Conservation (phyloP, 306 rosid species). For the Styphnolobium japonicum region DNA sequence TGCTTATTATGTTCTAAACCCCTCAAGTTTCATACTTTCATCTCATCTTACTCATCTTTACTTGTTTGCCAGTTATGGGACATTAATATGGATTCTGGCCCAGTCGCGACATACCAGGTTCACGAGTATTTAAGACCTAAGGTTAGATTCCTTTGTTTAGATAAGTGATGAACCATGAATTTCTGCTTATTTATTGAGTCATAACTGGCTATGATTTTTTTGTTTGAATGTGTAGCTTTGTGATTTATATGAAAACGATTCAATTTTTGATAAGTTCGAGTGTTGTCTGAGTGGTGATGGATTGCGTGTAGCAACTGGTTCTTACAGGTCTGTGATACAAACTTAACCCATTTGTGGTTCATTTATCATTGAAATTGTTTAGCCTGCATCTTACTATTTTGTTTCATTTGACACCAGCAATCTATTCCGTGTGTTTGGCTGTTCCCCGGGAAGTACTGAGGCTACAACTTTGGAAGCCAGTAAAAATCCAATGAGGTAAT, state of each 20-base stretch:
- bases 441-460: conserved; percentile 66
- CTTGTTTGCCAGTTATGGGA: conserved; percentile 87
- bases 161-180: conserved; percentile 10
- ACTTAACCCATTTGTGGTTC: conserved; percentile 4
- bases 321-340: conserved; percentile 71
- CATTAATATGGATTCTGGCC: conserved; percentile 99
- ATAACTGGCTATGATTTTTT: conserved; percentile 11
- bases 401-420: conserved; percentile 64
- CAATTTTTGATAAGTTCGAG: conserved; percentile 95
- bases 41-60: neutral
- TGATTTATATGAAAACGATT: conserved; percentile 96
- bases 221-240: conserved; percentile 63
- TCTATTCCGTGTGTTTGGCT: conserved; percentile 94
- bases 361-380: neutral
- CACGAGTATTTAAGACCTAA: conserved; percentile 95
- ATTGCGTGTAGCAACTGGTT: conserved; percentile 84
- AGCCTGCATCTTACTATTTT: conserved; percentile 24
- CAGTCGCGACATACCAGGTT: conserved; percentile 90
- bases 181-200: conserved; percentile 11
- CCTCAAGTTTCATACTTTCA: neutral
- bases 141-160: conserved; percentile 54
- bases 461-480: conserved; percentile 94
- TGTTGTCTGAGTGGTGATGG: conserved; percentile 97
- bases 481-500: conserved; percentile 95
- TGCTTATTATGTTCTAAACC: neutral